Evolutionary conservation across 352 stramenopile species (phyloP).

Genomic region (Globisporangium middletonii): DNA sequence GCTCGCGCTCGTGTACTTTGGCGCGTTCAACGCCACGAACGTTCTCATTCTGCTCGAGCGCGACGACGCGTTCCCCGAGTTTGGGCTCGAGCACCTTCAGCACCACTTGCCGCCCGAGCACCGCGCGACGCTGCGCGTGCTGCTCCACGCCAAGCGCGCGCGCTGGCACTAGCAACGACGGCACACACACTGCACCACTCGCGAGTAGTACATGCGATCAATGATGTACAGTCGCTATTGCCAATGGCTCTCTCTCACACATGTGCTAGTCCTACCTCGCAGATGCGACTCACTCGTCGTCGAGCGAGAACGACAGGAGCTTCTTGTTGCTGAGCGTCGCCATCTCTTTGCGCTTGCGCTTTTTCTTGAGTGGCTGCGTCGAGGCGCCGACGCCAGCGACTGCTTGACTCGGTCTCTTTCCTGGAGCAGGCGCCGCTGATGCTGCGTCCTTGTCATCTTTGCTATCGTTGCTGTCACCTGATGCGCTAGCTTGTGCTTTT

Average conservation of each 20-base stretch:
- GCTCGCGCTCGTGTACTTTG: slow-evolving; percentile 32
- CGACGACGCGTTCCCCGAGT: slow-evolving; percentile 14
- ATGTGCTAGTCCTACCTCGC: no score
- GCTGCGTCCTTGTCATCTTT: neutral
- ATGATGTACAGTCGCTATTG: neutral
- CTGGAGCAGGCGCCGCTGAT: neutral
- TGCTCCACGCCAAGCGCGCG: slow-evolving; percentile 17
- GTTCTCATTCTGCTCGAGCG: slow-evolving; percentile 46
- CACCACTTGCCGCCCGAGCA: neutral
- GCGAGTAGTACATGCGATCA: neutral
- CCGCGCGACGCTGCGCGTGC: neutral
- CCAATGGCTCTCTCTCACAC: neutral
- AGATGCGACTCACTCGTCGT: slow-evolving; percentile 37
- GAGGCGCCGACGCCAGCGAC: slow-evolving; percentile 21
- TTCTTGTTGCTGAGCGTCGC: slow-evolving; percentile 67
- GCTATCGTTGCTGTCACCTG: slow-evolving; percentile 21
- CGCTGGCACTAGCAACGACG: slow-evolving; percentile 15
- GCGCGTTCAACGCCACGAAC: slow-evolving; percentile 52
- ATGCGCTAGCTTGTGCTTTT: slow-evolving; percentile 4
- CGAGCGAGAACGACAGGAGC: slow-evolving; percentile 78
- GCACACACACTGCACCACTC: slow-evolving; percentile 2
- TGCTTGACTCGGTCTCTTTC: slow-evolving; percentile 27
- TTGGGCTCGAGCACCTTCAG: neutral
- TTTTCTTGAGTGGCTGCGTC: slow-evolving; percentile 20
- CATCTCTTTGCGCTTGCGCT: slow-evolving; percentile 57